Base-by-base conservation (phyloP, 202 grass and related monocot genomes). In the Setaria italica region DNA sequence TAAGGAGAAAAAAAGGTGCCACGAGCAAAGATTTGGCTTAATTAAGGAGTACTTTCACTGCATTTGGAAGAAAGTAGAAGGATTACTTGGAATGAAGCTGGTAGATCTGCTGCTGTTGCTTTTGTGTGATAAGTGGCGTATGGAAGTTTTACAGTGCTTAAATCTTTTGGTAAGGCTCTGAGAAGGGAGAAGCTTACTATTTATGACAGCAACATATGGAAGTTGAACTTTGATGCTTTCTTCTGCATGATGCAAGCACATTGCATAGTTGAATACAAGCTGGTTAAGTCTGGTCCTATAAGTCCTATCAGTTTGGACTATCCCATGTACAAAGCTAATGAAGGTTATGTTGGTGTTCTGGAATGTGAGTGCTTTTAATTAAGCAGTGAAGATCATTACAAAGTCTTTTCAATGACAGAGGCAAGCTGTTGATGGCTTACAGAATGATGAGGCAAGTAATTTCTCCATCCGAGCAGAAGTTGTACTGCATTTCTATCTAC, bases 391-490 rank as follows among this genome's bases (percentile, higher is more conserved):
- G 72, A 72, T 65, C 73, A 13, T 67, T 70, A 41, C 9, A 19
- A 87, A 54, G 67, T 33, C 73, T 75, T 87, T 56, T 46, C 81
- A 79, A 60, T 90, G 72, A 64, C 63, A 80, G 11, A 19, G 17
- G 12, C 74, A 81, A 75, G 43, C 11, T 87, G 72, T 42, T 62
- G 81, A 87, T 78, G 77, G 72, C 59, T 87, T 89, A 78, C 77
- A 80, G 56, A 82, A 82, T 74, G 34, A 72, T 11, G 62, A 92
- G 91, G 91, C 88, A 90, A 90, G 91, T 92, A 87, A 67, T 90
- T 90, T 90, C 59, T 90, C 78, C 78, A 55, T 75, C 45, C 55
- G 19, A 42, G 34, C 62, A 75, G 84, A 83, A 75, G 51, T 70
- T 84, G 64, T 50, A 59, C 62, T 57, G 35, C 17, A 54, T 84